Evolutionary conservation across 2,329 filamentous ascomycete species (phyloP).

Genomic region (Aspergillus amoenus): DNA sequence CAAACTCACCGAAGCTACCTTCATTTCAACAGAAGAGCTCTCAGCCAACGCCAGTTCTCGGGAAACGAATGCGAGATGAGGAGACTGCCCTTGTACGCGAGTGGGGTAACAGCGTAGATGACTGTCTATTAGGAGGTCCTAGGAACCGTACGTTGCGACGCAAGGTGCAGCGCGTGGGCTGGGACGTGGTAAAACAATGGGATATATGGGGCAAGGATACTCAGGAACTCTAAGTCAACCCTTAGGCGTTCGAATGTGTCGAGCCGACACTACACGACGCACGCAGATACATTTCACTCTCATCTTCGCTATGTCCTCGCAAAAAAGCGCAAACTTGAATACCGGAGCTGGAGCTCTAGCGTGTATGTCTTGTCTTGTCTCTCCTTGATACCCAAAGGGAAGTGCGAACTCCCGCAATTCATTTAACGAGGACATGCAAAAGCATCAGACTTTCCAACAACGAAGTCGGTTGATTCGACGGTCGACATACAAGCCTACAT

Average conservation of each 20-base stretch:
- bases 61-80: slow-evolving; percentile 22
- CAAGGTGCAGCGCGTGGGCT: slow-evolving; percentile 35
- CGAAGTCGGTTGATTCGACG: neutral
- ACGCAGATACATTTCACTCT: neutral
- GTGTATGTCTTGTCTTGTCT: neutral
- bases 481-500: neutral
- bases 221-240: slow-evolving; percentile 32
- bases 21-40: neutral
- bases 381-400: neutral
- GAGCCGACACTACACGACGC: neutral
- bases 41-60: slow-evolving; percentile 14
- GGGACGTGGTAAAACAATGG: slow-evolving; percentile 43
- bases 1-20: neutral
- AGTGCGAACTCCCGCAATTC: neutral
- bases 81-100: neutral
- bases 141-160: slow-evolving; percentile 33
- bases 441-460: neutral
- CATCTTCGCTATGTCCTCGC: neutral
- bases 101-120: neutral
- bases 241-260: no score
- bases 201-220: slow-evolving; percentile 46
- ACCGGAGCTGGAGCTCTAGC: neutral
- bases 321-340: neutral
- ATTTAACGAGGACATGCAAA: neutral
- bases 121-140: slow-evolving; percentile 3